Evolutionary conservation across 208 protist species (phyloP).

Genomic region (Crithidia expoeki): DNA sequence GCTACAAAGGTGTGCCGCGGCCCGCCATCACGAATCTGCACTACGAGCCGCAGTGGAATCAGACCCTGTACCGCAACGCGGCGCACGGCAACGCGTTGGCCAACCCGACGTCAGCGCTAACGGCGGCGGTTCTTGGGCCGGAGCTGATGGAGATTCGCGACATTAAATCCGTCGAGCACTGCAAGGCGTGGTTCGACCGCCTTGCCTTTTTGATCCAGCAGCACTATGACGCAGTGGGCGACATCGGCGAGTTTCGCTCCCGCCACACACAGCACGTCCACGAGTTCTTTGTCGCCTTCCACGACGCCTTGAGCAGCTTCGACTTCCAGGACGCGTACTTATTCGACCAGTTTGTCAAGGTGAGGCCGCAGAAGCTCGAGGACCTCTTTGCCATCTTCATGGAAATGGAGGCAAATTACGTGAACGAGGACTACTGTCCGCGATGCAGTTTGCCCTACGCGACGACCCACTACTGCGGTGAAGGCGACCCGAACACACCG

Average conservation of each 20-base stretch:
- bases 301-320: slow-evolving; percentile 85
- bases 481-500: slow-evolving; percentile 80
- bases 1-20: slow-evolving; percentile 73
- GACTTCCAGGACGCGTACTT: slow-evolving; percentile 87
- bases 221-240: slow-evolving; percentile 87
- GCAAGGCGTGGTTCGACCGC: slow-evolving; percentile 87
- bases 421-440: slow-evolving; percentile 82
- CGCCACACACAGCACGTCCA: slow-evolving; percentile 88
- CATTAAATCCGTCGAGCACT: slow-evolving; percentile 82
- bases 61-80: slow-evolving; percentile 72
- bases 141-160: slow-evolving; percentile 79
- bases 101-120: slow-evolving; percentile 67
- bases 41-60: slow-evolving; percentile 83
- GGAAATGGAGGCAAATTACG: slow-evolving; percentile 93
- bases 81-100: slow-evolving; percentile 65
- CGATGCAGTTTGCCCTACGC: slow-evolving; percentile 85
- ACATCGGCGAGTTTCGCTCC: slow-evolving; percentile 79
- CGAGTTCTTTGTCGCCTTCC: slow-evolving; percentile 88
- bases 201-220: slow-evolving; percentile 80
- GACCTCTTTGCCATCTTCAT: slow-evolving; percentile 90
- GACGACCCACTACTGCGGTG: slow-evolving; percentile 85
- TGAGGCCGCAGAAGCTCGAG: slow-evolving; percentile 59
- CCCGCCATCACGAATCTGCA: slow-evolving; percentile 81
- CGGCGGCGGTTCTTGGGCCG: slow-evolving; percentile 70
- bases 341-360: slow-evolving; percentile 60